Conservation (phyloP, 2,329 filamentous ascomycete genomes). For the Penicillium sp. region DNA sequence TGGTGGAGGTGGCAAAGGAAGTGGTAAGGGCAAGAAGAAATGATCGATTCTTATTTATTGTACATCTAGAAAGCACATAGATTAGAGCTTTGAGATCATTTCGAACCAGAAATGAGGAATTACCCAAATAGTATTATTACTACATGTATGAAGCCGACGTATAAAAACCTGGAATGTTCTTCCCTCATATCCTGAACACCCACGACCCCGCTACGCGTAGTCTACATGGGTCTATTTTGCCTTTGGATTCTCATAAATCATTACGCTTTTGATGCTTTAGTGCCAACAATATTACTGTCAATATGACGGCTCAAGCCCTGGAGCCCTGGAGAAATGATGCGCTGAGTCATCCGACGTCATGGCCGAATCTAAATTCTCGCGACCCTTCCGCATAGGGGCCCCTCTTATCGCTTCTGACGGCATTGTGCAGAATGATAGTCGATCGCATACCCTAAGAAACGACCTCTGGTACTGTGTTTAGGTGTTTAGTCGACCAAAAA, state of each 20-base stretch:
- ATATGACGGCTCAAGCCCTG: neutral
- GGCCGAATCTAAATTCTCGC: conserved; percentile 12
- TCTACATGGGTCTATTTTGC: neutral
- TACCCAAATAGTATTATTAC: neutral
- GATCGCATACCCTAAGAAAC: conserved; percentile 8
- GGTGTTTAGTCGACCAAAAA: neutral
- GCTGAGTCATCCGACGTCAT: conserved; percentile 31
- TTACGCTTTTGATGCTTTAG: neutral
- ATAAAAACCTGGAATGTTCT: neutral
- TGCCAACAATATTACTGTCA: neutral
- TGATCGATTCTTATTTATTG: conserved; percentile 16
- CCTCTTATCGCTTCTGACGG: conserved; percentile 5
- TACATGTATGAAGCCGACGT: neutral
- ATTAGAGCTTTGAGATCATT: neutral
- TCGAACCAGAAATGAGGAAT: neutral
- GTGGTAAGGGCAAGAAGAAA: conserved; percentile 44
- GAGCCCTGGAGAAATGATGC: neutral
- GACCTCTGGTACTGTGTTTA: neutral
- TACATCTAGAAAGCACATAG: conserved; percentile 4
- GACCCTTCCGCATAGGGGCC: conserved; percentile 10
- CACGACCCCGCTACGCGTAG: neutral
- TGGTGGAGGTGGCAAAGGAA: conserved; percentile 27
- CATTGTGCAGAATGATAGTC: conserved; percentile 15
- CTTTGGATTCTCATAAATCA: neutral
- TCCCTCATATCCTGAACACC: neutral